phyloP scores from a whole-genome alignment of 345 rosid species.

The Dipteronia dyeriana region DNA sequence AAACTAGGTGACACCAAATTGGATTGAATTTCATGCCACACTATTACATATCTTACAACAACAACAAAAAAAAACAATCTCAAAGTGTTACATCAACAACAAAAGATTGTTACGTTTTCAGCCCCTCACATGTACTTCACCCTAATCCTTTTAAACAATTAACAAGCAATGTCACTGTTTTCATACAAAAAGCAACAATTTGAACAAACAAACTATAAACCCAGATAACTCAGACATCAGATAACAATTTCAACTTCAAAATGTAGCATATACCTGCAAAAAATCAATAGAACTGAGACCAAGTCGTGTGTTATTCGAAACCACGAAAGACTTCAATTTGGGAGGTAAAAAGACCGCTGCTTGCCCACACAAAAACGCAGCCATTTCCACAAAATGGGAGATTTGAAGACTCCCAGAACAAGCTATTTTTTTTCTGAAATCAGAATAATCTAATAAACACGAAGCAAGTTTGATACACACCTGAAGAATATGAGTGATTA shows the following conservation, averaged over 20 bases:
- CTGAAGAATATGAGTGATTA: not conserved
- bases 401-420: not conserved
- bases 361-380: constrained; percentile 21
- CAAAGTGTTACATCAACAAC: not conserved
- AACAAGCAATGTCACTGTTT: not conserved
- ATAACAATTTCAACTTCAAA: not conserved
- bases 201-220: not conserved
- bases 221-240: not conserved
- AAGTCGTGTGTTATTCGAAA: constrained; percentile 24
- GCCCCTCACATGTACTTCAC: not conserved
- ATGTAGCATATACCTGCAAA: constrained; percentile 41
- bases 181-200: not conserved
- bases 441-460: too few relatives aligned
- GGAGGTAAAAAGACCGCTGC: constrained; percentile 19
- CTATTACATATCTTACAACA: not conserved
- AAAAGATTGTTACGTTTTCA: not conserved
- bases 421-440: not conserved
- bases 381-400: constrained; percentile 6
- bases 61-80: not conserved
- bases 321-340: constrained; percentile 28
- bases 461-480: not conserved
- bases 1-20: not conserved
- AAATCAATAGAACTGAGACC: constrained; percentile 44
- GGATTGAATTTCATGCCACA: not conserved
- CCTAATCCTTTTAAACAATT: not conserved